These are phyloP conservation scores for Debaryomycetaceae sp. DNA, from an alignment of 1,139 yeast species.

Conservation along the genomic window DNA sequence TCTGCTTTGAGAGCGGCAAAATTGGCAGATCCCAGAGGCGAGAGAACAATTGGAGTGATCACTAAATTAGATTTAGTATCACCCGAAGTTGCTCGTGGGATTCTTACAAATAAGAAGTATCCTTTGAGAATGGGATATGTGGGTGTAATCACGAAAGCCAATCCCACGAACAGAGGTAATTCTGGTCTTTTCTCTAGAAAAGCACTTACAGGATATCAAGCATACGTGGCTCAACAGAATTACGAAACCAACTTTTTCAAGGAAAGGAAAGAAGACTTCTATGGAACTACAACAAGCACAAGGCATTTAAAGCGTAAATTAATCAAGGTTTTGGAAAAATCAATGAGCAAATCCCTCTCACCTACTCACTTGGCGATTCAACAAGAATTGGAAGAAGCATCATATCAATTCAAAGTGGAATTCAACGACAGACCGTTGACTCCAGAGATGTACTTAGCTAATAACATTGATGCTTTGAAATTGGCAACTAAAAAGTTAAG, in stretches of 20 bases:
- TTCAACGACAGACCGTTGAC: conserved; percentile 92
- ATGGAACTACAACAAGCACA: conserved; percentile 74
- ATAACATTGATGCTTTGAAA: conserved; percentile 83
- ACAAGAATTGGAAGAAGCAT: conserved; percentile 88
- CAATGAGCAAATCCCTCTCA: conserved; percentile 85
- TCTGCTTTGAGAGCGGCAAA: conserved; percentile 93
- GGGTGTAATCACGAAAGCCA: conserved; percentile 88
- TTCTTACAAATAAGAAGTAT: conserved; percentile 73
- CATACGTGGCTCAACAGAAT: conserved; percentile 60
- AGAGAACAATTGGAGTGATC: conserved; percentile 92
- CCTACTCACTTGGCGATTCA: conserved; percentile 87
- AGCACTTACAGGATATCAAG: conserved; percentile 38
- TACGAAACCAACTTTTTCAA: conserved; percentile 60
- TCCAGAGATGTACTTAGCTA: conserved; percentile 90
- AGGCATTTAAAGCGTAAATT: conserved; percentile 71
- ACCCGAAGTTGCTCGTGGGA: conserved; percentile 64
- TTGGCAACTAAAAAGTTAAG: conserved; percentile 84
- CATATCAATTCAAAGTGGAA: conserved; percentile 92
- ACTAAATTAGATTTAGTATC: conserved; percentile 90
- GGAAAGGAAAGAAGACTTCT: conserved; percentile 57
- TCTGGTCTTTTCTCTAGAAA: conserved; percentile 32
- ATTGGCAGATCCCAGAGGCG: conserved; percentile 89
- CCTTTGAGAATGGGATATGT: conserved; percentile 96
- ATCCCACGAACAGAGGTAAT: conserved; percentile 28
- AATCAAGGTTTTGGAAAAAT: conserved; percentile 80